Conservation (phyloP, 306 rosid species). For the Betula pendula region DNA sequence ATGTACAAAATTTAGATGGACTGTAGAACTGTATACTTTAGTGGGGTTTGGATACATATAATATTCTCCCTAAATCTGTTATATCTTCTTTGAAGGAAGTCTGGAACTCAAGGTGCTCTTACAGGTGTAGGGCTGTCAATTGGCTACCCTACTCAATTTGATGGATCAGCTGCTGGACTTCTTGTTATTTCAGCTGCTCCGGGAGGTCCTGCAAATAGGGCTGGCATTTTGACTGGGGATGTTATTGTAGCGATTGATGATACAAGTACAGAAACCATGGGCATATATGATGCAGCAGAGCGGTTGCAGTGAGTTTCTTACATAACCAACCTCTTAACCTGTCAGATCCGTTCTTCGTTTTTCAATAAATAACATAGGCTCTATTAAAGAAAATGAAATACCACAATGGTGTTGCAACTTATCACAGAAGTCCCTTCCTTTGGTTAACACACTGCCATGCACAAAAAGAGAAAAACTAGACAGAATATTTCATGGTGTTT, state of each 20-base stretch:
- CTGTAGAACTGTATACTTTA: background rate
- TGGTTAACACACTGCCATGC: background rate
- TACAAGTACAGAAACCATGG: conserved; percentile 76
- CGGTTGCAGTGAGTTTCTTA: conserved; percentile 80
- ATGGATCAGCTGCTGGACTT: conserved; percentile 68
- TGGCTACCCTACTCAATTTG: conserved; percentile 71
- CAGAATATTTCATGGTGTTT: background rate
- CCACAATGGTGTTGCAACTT: conserved; percentile 2
- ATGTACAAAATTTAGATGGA: background rate
- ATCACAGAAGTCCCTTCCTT: background rate
- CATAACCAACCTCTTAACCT: conserved; percentile 20
- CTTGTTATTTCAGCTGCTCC: conserved; percentile 82
- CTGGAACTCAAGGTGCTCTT: conserved; percentile 92
- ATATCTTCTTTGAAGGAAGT: conserved; percentile 87
- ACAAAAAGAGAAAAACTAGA: background rate
- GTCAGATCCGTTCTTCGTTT: conserved; percentile 8
- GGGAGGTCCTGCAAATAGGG: conserved; percentile 90
- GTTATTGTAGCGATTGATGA: conserved; percentile 78
- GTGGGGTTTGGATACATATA: conserved; percentile 23
- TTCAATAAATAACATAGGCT: background rate
- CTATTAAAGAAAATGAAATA: conserved; percentile 11
- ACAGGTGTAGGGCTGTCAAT: conserved; percentile 95
- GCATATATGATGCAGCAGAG: conserved; percentile 93
- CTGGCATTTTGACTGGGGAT: conserved; percentile 87
- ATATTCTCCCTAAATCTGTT: conserved; percentile 34